phyloP scores from a whole-genome alignment of 164 flowering plant genomes.

The Cinnamomum micranthum region DNA sequence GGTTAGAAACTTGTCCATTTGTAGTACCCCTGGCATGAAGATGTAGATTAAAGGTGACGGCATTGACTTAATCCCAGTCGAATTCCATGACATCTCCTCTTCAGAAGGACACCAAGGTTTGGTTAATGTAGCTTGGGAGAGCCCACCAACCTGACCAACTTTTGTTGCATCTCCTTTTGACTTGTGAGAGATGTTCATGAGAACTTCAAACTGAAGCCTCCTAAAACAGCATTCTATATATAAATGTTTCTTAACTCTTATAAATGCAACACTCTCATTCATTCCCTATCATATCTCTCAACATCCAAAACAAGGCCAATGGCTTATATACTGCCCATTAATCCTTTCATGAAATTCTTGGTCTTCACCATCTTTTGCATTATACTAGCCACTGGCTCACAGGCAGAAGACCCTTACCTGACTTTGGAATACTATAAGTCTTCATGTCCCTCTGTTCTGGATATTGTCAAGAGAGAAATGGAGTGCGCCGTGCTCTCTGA shows the following conservation, averaged over 20 bases:
- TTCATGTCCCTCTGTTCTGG: slow-evolving; percentile 57
- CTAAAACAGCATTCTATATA: background rate
- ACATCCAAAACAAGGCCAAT: slow-evolving; percentile 9
- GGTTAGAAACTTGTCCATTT: no score
- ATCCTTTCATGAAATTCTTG: slow-evolving; percentile 7
- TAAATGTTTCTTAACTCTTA: background rate
- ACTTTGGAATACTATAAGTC: slow-evolving; percentile 67
- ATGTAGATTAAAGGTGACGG: no score
- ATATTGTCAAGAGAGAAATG: slow-evolving; percentile 66
- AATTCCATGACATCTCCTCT: no score
- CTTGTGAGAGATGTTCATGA: slow-evolving; percentile 15
- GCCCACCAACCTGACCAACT: slow-evolving; percentile 39
- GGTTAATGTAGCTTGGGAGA: background rate
- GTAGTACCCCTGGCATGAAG: no score
- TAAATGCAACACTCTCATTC: slow-evolving; percentile 18
- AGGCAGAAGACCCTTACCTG: slow-evolving; percentile 47
- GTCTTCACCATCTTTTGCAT: slow-evolving; percentile 12
- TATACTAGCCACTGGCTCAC: slow-evolving; percentile 10
- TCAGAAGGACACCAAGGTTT: no score
- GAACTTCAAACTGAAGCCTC: slow-evolving; percentile 18
- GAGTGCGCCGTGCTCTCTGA: slow-evolving; percentile 73
- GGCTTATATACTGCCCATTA: slow-evolving; percentile 10
- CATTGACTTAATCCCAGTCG: no score
- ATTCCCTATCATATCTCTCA: background rate
- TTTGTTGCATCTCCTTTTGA: slow-evolving; percentile 83